Evolutionary conservation across 1,284 basidiomycete species (phyloP).

Genomic region (Mycosarcoma mackinlayi): DNA sequence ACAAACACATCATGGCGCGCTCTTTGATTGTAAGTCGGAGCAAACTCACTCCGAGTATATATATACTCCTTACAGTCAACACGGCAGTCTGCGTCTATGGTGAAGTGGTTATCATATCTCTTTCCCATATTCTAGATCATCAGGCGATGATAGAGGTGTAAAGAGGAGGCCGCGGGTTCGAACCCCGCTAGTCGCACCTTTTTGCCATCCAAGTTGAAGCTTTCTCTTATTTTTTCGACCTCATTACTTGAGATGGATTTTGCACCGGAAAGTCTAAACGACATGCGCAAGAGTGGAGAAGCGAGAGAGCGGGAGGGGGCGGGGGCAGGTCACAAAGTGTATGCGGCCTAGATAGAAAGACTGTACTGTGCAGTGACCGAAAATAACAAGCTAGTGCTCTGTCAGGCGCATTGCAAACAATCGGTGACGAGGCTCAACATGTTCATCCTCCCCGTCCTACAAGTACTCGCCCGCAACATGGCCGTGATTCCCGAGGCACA

Average conservation of each 20-base stretch:
- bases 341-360: no score
- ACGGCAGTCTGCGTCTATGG: constrained; percentile 4
- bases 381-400: no score
- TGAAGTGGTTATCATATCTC: constrained; percentile 8
- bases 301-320: no score
- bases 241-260: background rate
- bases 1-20: no score
- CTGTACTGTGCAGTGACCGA: no score
- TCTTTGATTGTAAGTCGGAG: no score
- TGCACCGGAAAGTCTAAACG: background rate
- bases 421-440: background rate
- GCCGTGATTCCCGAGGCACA: background rate
- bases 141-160: background rate
- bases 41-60: no score
- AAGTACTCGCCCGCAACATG: background rate
- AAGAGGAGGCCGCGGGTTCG: constrained; percentile 15
- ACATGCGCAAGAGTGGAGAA: background rate
- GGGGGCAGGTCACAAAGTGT: no score
- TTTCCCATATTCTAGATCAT: constrained; percentile 8
- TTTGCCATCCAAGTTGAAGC: background rate
- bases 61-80: no score
- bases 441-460: background rate
- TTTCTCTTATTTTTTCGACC: background rate
- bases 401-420: background rate
- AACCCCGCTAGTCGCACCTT: constrained; percentile 13